These are phyloP conservation scores for Cercospora sesami DNA, from an alignment of 2,329 filamentous ascomycete genomes.

Conservation along the genomic window DNA sequence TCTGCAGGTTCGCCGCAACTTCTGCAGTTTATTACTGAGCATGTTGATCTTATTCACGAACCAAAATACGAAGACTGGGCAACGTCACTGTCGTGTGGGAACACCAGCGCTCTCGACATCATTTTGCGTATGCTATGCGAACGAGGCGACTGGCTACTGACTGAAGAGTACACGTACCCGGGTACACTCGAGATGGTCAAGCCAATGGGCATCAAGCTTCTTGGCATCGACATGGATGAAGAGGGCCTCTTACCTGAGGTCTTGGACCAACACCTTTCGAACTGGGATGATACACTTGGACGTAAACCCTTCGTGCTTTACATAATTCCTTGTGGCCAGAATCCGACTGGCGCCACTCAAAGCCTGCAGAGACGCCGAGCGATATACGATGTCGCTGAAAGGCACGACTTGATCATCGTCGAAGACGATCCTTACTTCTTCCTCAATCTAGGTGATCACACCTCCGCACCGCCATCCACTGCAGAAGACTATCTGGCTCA, in stretches of 20 bases:
- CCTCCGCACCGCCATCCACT: background rate
- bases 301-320: conserved; percentile 36
- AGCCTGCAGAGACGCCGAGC: conserved; percentile 27
- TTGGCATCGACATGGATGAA: conserved; percentile 36
- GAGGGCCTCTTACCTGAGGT: conserved; percentile 33
- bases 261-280: conserved; percentile 29
- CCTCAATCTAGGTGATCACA: conserved; percentile 21
- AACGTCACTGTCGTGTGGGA: conserved; percentile 34
- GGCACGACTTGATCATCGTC: conserved; percentile 35
- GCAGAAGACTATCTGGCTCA: conserved; percentile 19
- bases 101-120: conserved; percentile 37
- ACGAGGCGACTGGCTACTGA: conserved; percentile 30
- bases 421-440: conserved; percentile 40
- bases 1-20: conserved; percentile 32
- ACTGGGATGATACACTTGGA: conserved; percentile 31
- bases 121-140: conserved; percentile 35
- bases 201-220: conserved; percentile 32
- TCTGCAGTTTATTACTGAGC: conserved; percentile 35
- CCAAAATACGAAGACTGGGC: conserved; percentile 39
- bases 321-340: conserved; percentile 38
- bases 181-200: conserved; percentile 32
- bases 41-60: conserved; percentile 35
- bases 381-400: conserved; percentile 34
- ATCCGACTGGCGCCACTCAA: conserved; percentile 36
- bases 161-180: conserved; percentile 36